Evolutionary conservation across 805 yeast genomes (phyloP), one percentile per base, ranked within the genome.

Genomic region (Saturnispora diversa): DNA sequence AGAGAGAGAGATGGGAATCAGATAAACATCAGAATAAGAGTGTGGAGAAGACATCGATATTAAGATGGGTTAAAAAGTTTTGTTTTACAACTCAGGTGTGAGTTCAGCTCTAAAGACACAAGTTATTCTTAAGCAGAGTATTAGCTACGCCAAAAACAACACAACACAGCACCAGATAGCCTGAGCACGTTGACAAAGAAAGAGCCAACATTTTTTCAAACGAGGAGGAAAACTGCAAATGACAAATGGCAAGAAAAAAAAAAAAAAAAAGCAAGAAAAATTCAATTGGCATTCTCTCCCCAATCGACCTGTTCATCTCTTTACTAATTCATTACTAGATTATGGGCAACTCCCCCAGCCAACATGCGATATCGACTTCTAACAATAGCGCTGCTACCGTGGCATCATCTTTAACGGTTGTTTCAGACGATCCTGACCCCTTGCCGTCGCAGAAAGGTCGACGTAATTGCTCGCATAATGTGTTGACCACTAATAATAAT

Each of bases 371-470:
- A 31, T 17, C 37, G 12, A 31, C 16, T 32, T 19, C 36, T 11
- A 16, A 17, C 29, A 19, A 37, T 23, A 31, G 24, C 12, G 16
- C 42, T 5, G 20, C 21, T 11, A 19, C 20, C 15, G 20, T 23
- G 9, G 21, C 32, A 7, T 12, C 37, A 23, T 23, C 35, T 10
- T 15, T 38, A 23, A 38, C 26, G 20, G 41, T 20, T 4, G 35
- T 56, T 37, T 50, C 49, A 33, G 66, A 61, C 35, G 60, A 55
- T 30, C 59, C 60, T 33, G 64, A 55, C 52, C 61, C 60, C 51
- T 54, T 59, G 57, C 60, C 50, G 45, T 50, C 52, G 55, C 59
- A 53, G 50, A 50, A 44, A 21, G 30, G 37, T 23, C 41, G 35
- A 19, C 38, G 30, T 33, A 31, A 29, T 32, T 31, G 34, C 32